Evolutionary conservation across 2,329 filamentous ascomycete species (phyloP).

Genomic region (Pseudonectria foliicola): DNA sequence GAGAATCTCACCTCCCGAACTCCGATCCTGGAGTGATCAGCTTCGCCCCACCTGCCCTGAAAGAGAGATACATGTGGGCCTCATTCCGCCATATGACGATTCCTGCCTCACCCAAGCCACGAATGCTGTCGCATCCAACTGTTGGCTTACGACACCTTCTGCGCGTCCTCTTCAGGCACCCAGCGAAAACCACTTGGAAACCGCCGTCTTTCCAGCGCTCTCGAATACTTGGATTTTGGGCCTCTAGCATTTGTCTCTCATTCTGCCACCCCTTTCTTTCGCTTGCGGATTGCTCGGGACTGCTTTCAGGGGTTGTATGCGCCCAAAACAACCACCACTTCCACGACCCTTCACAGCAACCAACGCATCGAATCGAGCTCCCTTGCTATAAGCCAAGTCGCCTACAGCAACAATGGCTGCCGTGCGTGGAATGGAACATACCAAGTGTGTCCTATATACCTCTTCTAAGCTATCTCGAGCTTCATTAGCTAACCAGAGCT

Average conservation of each 20-base stretch:
- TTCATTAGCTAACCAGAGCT: conserved; percentile 9
- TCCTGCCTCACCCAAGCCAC: background rate
- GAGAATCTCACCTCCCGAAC: too few species aligned
- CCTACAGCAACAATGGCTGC: conserved; percentile 22
- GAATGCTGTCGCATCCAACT: conserved; percentile 4
- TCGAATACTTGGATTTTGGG: too few species aligned
- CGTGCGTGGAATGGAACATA: conserved; percentile 29
- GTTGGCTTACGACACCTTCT: conserved; percentile 22
- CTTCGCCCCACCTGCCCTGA: conserved; percentile 14
- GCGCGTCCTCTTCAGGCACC: background rate
- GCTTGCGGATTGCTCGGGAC: too few species aligned
- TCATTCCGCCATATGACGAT: too few species aligned
- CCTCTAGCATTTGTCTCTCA: too few species aligned
- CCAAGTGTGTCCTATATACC: conserved; percentile 24
- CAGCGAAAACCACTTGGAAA: background rate
- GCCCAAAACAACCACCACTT: too few species aligned
- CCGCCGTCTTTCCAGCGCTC: too few species aligned
- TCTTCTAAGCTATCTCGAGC: background rate
- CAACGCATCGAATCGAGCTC: background rate
- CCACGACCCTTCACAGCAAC: too few species aligned
- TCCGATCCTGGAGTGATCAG: background rate
- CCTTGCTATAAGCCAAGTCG: conserved; percentile 5
- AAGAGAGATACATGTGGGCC: background rate
- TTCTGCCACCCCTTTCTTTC: too few species aligned
- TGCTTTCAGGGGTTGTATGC: too few species aligned